phyloP scores from a whole-genome alignment of 148 eudicot species.

The Heliosperma pusillum region DNA sequence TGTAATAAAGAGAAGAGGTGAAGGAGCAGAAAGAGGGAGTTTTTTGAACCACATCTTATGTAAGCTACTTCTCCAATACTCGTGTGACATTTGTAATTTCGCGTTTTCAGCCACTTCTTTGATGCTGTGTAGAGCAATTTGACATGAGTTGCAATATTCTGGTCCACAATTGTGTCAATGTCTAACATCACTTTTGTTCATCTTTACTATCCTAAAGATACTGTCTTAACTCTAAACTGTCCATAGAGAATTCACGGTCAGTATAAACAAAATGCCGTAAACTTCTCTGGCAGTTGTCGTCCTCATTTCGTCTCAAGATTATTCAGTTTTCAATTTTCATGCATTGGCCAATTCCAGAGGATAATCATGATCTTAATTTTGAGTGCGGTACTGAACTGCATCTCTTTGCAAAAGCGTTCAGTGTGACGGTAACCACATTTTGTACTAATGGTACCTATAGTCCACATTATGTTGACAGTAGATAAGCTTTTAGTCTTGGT shows the following conservation, averaged over 20 bases:
- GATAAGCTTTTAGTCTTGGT: too few species aligned
- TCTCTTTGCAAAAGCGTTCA: neutral
- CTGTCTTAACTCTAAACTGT: neutral
- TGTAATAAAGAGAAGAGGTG: neutral
- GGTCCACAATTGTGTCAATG: neutral
- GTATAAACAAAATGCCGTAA: neutral
- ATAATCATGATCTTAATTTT: neutral
- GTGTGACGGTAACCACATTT: too few species aligned
- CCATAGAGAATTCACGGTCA: neutral
- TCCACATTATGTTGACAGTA: too few species aligned
- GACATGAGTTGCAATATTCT: neutral
- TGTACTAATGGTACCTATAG: too few species aligned
- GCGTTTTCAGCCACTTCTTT: neutral
- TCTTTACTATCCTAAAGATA: neutral
- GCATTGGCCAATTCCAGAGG: neutral
- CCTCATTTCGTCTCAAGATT: neutral
- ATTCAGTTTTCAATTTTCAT: neutral
- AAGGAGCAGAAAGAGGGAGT: neutral
- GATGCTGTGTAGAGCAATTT: neutral
- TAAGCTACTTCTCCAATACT: neutral
- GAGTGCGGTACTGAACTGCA: neutral
- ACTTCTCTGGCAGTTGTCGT: neutral
- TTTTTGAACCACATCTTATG: neutral
- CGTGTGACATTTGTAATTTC: neutral
- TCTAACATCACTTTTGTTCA: neutral